These are phyloP conservation scores for Podochytrium sp. DNA, from an alignment of 192 early-diverging fungal species.

Conservation along the genomic window DNA sequence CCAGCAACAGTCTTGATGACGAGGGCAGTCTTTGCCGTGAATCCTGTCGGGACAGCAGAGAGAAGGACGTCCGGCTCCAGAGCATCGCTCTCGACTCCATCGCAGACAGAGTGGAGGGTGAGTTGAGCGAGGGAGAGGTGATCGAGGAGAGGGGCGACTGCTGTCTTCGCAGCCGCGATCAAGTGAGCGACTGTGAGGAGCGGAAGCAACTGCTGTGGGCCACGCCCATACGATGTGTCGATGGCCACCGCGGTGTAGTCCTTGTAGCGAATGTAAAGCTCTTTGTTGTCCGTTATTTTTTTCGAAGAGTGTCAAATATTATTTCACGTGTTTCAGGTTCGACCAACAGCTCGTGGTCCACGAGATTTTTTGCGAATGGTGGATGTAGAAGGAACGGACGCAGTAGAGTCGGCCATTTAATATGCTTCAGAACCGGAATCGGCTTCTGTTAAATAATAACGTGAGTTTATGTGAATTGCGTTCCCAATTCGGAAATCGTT, in stretches of 20 bases:
- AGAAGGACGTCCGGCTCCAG: neutral
- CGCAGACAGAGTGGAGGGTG: constrained; percentile 10
- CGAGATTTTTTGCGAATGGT: too few relatives aligned
- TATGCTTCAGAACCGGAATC: too few relatives aligned
- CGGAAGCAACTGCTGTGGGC: neutral
- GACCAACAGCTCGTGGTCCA: too few relatives aligned
- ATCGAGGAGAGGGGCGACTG: neutral
- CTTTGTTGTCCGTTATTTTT: too few relatives aligned
- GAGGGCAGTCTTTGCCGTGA: neutral
- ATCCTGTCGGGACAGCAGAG: neutral
- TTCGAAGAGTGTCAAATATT: too few relatives aligned
- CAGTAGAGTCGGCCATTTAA: too few relatives aligned
- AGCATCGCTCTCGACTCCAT: constrained; percentile 11
- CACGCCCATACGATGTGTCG: neutral
- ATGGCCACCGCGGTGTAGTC: neutral
- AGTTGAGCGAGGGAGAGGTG: neutral
- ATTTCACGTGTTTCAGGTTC: too few relatives aligned
- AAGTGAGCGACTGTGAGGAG: constrained; percentile 1
- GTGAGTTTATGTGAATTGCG: too few relatives aligned
- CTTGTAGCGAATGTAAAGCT: neutral
- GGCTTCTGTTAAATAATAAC: too few relatives aligned
- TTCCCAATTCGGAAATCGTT: too few relatives aligned
- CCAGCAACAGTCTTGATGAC: constrained; percentile 16
- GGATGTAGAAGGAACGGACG: too few relatives aligned
- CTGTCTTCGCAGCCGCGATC: constrained; percentile 9